Conservation (phyloP, 108 stramenopile genomes). For the Nitzschia sp. region DNA sequence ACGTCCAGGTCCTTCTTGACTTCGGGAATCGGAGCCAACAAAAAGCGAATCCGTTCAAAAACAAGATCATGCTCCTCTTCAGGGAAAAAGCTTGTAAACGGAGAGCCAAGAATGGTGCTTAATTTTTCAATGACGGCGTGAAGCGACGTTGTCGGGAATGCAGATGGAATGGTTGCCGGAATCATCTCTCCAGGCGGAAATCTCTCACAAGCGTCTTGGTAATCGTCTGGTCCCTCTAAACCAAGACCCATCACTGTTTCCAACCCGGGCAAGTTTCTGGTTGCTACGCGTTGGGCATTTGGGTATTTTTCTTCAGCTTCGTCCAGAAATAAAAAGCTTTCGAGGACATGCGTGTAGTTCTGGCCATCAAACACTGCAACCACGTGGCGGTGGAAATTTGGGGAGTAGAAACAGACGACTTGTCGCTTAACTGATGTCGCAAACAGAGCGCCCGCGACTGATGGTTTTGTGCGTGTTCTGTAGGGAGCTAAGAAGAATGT, state of each 20-base stretch:
- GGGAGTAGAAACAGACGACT: slow-evolving; percentile 5
- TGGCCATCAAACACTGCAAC: background rate
- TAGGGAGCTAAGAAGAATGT: too few species aligned
- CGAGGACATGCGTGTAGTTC: slow-evolving; percentile 13
- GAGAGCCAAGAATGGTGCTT: background rate
- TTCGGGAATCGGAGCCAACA: slow-evolving; percentile 38
- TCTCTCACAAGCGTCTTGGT: slow-evolving; percentile 18
- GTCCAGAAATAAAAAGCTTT: slow-evolving; percentile 54
- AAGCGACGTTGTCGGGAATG: too few species aligned
- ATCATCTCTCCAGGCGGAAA: slow-evolving; percentile 23
- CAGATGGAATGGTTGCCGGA: background rate
- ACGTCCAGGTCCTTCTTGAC: slow-evolving; percentile 7
- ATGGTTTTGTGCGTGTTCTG: too few species aligned
- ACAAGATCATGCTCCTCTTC: slow-evolving; percentile 36
- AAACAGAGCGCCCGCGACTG: too few species aligned
- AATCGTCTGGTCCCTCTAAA: slow-evolving; percentile 22
- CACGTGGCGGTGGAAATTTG: slow-evolving; percentile 20
- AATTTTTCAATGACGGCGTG: slow-evolving; percentile 4
- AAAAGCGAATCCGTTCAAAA: slow-evolving; percentile 34
- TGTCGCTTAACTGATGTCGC: too few species aligned
- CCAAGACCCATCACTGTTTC: slow-evolving; percentile 16
- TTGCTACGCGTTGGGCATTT: slow-evolving; percentile 9
- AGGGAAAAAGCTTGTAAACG: slow-evolving; percentile 14
- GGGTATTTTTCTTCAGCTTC: slow-evolving; percentile 42
- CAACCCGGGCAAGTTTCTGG: background rate